Evolutionary conservation across 2,329 filamentous ascomycete species (phyloP), one percentile per base, ranked within the genome.

Genomic region (Atkinsonella texensis): DNA sequence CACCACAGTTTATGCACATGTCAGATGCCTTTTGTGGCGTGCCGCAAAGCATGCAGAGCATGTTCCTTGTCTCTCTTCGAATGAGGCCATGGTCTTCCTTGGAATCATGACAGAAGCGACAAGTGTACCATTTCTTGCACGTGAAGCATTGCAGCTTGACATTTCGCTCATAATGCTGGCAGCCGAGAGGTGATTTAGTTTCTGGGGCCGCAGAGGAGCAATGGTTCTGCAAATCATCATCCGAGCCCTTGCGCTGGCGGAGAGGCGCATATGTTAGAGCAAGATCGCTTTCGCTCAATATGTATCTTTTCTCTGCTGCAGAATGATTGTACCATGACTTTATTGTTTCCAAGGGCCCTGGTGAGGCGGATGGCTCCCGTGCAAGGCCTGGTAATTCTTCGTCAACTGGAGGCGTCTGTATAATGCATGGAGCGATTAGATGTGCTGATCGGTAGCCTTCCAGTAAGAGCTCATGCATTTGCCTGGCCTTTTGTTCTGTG

Each of bases 31-130:
- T 80, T 61, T 98, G 93, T 2, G 93, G 84, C 52, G 85, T 88
- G 7, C 83, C 81, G 66, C 93, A 98, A 31, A 89, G 75, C 93
- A 98, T 98, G 67, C 93, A 98, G 6, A 98, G 77, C 93, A 98
- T 98, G 61, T 96, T 85, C 66, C 84, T 85, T 8, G 91, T 98
- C 59, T 87, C 85, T 59, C 83, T 84, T 49, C 93, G 81, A 59
- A 90, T 81, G 52, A 98, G 73, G 54, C 73, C 75, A 65, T 95
- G 89, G 58, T 88, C 82, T 61, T 96, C 88, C 9, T 73, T 78
- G 47, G 83, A 80, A 65, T 98, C 89, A 63, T 98, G 93, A 63
- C 93, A 98, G 63, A 97, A 85, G 17, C 93, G 84, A 65, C 93
- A 98, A 0, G 91, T 87, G 63, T 96, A 94, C 93, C 93, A 98